Evolutionary conservation across 805 yeast genomes (phyloP), one percentile per base, ranked within the genome.

Genomic region (Torulaspora maleeae): DNA sequence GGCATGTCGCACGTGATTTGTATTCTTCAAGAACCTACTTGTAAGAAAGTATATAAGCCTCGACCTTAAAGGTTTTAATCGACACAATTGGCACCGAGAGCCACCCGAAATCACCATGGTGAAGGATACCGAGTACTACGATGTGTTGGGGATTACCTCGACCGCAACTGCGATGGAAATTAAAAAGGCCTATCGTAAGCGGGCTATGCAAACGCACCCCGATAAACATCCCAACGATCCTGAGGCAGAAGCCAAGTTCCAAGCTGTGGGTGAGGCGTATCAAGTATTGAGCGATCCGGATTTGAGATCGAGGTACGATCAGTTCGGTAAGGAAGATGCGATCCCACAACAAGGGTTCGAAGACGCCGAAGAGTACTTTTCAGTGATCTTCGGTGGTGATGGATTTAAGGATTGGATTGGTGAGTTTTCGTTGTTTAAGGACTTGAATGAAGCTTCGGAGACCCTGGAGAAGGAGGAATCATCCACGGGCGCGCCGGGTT

Each of bases 191-290:
- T 93, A 93, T 67, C 76, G 99, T 51, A 86, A 85, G 63, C 80
- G 81, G 64, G 98, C 98, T 6, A 84, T 91, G 66, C 74, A 73
- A 47, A 85, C 86, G 41, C 99, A 91, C 65, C 99, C 99, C 1
- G 99, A 93, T 65, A 93, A 93, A 71, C 88, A 91, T 60, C 96
- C 95, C n/a, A 82, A 85, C 58, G 95, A 93, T 63, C 95, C 93
- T 33, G 77, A 78, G 10, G 99, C 99, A 12, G 88, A 91, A 11
- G 79, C 77, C 41, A 82, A 83, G 57, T 93, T 93, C 67, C 96
- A 93, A 67, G 86, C 78, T 46, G 72, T 76, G 19, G 74, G 78
- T 44, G 74, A 72, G 51, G 91, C 91, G 0, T 86, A 84, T 56
- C 89, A 85, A 53, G 86, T 93, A 0, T 69, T 93, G 49, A 83